Evolutionary conservation across 176 grass and related monocot species (phyloP), one percentile per base, ranked within the genome.

Genomic region (Rhynchospora breviuscula): DNA sequence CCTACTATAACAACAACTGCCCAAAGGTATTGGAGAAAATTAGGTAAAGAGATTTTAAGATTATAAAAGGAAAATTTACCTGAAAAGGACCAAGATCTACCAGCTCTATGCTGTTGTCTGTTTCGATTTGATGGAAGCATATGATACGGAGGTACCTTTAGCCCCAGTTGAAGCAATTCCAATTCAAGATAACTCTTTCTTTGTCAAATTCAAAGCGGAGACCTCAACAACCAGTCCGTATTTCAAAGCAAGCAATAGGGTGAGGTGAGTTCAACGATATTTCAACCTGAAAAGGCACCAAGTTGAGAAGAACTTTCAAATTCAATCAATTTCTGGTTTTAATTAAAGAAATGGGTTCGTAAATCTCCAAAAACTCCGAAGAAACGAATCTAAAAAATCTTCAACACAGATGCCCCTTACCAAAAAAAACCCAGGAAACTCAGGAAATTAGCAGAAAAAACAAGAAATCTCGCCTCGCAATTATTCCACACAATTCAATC

Each of bases 31-130:
- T 57, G 26, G 17, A 83, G 40, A 75, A 47, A 61, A 67, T 78
- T 59, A 67, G 58, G 48, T 79, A 72, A 10, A 43, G 23, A 47
- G n/a, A 4, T 43, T 0, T 53, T 57, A 59, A 59, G 81, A 40
- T 84, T 72, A 17, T 46, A 74, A 84, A 40, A 81, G 35, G 54
- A 79, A 44, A 69, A 14, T 68, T 23, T 51, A 93, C 94, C 94
- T 92, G 94, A 90, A 83, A 97, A 97, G 53, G 88, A 97, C 88
- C 88, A 97, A 88, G 90, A 94, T 92, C 94, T 92, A 48, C 79
- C 63, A 59, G 92, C 85, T 86, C 94, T 94, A 60, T 84, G 86
- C 91, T 90, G 91, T 17, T 90, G 91, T 88, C 91, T 93, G 87
- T 75, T 90, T 49, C 94, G 83, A 63, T 49, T 86, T 68, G 85